Base-by-base conservation (phyloP, 2,329 filamentous ascomycete species). In the Pyrenochaeta sp. region DNA sequence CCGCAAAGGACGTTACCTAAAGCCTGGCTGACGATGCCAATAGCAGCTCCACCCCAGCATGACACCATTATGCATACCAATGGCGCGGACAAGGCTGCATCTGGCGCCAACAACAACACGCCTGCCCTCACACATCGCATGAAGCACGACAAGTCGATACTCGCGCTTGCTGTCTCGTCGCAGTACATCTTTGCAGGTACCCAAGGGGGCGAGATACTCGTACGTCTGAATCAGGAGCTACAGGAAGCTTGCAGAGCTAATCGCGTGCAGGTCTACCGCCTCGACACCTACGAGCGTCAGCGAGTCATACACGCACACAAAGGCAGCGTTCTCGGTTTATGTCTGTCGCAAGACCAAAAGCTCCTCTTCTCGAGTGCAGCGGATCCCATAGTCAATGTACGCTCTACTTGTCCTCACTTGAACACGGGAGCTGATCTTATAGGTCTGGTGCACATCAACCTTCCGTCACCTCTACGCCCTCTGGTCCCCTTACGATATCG, bases 281-380 rank as follows among this genome's bases (percentile, higher is more conserved):
- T 99, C 44, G 89, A 90, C 66, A 96, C 92, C 7, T 99, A 93
- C 75, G 90, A 96, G 77, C 88, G 90, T 50, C 86, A 91, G 28
- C 84, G 86, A 42, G 89, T 89, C 28, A 88, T 98, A 22, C 91
- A 95, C 74, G 95, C 92, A 5, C 95, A 99, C 80, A 90, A 92
- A 73, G 91, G 95, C 54, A 96, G 92, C 72, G 91, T 99, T 24
- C 87, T 99, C 47, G 92, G 90, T 56, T 84, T 99, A 2, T 91
- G 88, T 73, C 83, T 99, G 27, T 93, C 91, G 8, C 84, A 88
- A 50, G 89, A 96, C 75, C 83, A 87, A 61, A 83, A 83, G 15
- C 83, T 96, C 30, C 86, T 99, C 9, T 94, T 99, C 77, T 98
- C 94, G 10, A 96, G 91, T 68, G 94, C 93, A 9, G 93, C 93